Conservation (phyloP, 2,329 filamentous ascomycete species). For the Arthroderma uncinatum region DNA sequence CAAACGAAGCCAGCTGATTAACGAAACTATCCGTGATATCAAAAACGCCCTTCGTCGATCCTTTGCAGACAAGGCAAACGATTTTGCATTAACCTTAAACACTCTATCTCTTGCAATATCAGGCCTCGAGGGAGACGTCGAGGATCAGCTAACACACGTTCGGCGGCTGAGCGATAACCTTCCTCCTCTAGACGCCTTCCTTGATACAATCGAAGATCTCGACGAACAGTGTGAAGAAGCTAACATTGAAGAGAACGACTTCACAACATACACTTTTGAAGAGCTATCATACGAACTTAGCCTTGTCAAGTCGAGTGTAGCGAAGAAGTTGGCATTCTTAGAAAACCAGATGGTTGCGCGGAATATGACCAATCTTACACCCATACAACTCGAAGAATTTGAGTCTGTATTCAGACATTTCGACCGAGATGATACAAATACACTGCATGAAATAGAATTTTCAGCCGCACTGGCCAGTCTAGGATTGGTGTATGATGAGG, state of each 20-base stretch:
- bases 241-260: slow-evolving; percentile 98
- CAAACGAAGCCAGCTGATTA: slow-evolving; percentile 81
- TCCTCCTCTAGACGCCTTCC: slow-evolving; percentile 77
- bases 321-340: slow-evolving; percentile 91
- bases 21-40: slow-evolving; percentile 97
- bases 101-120: slow-evolving; percentile 92
- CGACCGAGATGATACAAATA: slow-evolving; percentile 84
- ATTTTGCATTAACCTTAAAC: slow-evolving; percentile 90
- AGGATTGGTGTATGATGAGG: slow-evolving; percentile 89
- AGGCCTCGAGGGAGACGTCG: slow-evolving; percentile 91
- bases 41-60: slow-evolving; percentile 86
- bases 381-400: slow-evolving; percentile 96
- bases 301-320: slow-evolving; percentile 79
- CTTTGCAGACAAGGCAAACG: slow-evolving; percentile 96
- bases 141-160: slow-evolving; percentile 85
- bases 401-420: slow-evolving; percentile 98
- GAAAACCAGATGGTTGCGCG: slow-evolving; percentile 98
- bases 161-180: slow-evolving; percentile 74
- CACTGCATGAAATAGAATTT: slow-evolving; percentile 85
- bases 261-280: slow-evolving; percentile 98
- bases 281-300: slow-evolving; percentile 89
- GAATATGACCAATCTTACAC: slow-evolving; percentile 97
- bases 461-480: slow-evolving; percentile 90
- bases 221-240: slow-evolving; percentile 87
- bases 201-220: slow-evolving; percentile 74